A percentile compares a stretch with the other conserved stretches of the same genome.
Conservation (phyloP, 2,329 filamentous ascomycete species). For the Aspergillus cejpii region DNA sequence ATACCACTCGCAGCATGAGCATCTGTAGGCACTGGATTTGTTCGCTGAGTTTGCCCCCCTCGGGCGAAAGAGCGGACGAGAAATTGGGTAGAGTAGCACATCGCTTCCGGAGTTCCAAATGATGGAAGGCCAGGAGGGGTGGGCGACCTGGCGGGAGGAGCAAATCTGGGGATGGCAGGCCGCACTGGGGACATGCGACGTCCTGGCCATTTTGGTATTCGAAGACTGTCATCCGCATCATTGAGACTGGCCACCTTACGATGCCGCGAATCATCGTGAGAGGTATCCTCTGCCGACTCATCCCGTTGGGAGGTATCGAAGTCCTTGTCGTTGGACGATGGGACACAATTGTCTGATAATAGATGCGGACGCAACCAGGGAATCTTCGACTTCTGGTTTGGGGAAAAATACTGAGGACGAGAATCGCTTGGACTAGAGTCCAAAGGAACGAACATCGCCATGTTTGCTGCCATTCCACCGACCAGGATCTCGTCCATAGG, state of each 20-base stretch:
- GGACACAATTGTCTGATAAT: background rate
- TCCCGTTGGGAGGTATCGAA: background rate
- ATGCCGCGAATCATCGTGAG: constrained; percentile 2
- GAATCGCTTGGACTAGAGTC: constrained; percentile 4
- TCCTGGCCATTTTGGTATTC: constrained; percentile 19
- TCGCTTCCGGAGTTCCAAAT: constrained; percentile 38
- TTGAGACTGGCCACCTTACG: constrained; percentile 25
- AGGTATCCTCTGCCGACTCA: background rate
- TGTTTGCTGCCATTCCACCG: constrained; percentile 21
- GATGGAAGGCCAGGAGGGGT: constrained; percentile 43
- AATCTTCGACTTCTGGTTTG: constrained; percentile 5
- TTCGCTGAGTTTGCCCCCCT: constrained; percentile 9
- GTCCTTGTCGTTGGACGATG: background rate
- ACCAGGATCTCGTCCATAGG: constrained; percentile 16
- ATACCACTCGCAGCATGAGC: background rate
- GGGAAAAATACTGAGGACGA: background rate
- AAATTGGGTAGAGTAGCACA: constrained; percentile 28
- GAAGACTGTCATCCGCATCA: constrained; percentile 18
- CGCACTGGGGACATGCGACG: constrained; percentile 24
- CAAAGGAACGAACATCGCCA: constrained; percentile 26
- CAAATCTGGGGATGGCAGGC: constrained; percentile 29
- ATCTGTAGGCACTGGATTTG: background rate
- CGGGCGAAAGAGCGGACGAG: constrained; percentile 9
- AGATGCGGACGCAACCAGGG: constrained; percentile 19
- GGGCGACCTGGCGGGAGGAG: constrained; percentile 34